These are phyloP conservation scores for Eutrema japonicum DNA, from an alignment of 345 rosid genomes.

Conservation along the genomic window DNA sequence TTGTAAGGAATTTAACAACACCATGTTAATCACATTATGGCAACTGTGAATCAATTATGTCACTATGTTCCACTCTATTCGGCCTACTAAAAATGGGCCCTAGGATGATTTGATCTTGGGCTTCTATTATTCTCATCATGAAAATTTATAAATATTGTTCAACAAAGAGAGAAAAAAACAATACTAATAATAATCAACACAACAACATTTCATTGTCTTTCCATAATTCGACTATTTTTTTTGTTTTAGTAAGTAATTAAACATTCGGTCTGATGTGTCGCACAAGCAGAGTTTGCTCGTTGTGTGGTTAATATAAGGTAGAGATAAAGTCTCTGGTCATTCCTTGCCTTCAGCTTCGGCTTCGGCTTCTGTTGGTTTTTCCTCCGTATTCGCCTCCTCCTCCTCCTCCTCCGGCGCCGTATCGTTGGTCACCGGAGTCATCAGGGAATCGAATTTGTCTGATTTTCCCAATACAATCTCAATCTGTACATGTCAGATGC, in stretches of 20 bases:
- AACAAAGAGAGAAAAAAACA: neutral
- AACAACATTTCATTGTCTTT: conserved; percentile 8
- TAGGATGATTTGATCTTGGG: neutral
- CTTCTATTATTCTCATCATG: neutral
- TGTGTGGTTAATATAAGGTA: neutral
- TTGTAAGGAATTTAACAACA: neutral
- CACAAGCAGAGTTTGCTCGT: conserved; percentile 3
- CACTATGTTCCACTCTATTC: neutral
- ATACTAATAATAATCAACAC: neutral
- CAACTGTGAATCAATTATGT: neutral
- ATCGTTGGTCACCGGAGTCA: conserved; percentile 1
- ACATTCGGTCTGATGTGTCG: neutral
- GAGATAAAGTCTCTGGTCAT: neutral
- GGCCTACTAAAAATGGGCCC: neutral
- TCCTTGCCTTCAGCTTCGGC: conserved; percentile 1
- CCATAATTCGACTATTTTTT: neutral
- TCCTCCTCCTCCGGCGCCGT: neutral
- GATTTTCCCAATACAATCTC: conserved; percentile 72
- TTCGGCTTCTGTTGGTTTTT: conserved; percentile 6
- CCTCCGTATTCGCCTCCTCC: neutral
- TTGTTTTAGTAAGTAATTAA: neutral
- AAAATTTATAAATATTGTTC: neutral
- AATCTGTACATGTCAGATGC: conserved; percentile 39
- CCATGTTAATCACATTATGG: neutral
- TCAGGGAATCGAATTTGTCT: conserved; percentile 56